Base-by-base conservation (phyloP, 2,329 filamentous ascomycete species). In the Fusarium haematococcum region DNA sequence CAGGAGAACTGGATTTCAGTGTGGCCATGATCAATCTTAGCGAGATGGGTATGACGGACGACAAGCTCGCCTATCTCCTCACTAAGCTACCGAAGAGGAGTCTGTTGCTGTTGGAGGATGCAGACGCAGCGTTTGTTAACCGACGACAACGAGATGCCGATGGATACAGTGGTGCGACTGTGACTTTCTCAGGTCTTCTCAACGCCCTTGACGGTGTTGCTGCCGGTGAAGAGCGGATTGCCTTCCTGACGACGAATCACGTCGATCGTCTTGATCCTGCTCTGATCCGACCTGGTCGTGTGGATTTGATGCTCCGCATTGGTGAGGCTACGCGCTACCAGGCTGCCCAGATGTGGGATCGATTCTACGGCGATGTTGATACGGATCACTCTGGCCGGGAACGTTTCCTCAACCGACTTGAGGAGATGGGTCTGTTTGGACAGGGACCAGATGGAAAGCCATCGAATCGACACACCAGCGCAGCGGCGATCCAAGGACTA, bases 241-340 rank as follows among this genome's bases (percentile, higher is more conserved):
- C 97, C 1, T 98, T 99, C 83, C 87, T 97, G 72, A 99, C 97
- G 2, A 97, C 96, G 23, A 99, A 99, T 79, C 95, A 98, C 79
- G 91, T 98, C 41, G 95, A 98, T 75, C 90, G 94, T 45, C 88
- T 98, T 2, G 95, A 98, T 79, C 93, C 95, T 70, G 97, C 97
- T 5, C 85, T 99, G 48, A 94, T 98, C 57, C 89, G 97, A 27
- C 97, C 97, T 0, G 97, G 97, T 1, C 90, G 97, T 58, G 95
- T 99, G 1, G 97, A 99, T 83, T 93, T 98, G 92, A 97, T 94
- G 75, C 90, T 97, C 5, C 91, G 94, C 64, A 92, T 99, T 58
- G 96, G 95, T 41, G 94, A 98, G 82, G 95, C 96, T 35, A 96
- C 94, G 4, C 88, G 91, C 68, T 93, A 94, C 81, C 97, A 98